Percentiles rank a stretch among this genome's conserved stretches.
Evolutionary conservation across 2,329 filamentous ascomycete species (phyloP).

Genomic region (Aaosphaeria arxii): DNA sequence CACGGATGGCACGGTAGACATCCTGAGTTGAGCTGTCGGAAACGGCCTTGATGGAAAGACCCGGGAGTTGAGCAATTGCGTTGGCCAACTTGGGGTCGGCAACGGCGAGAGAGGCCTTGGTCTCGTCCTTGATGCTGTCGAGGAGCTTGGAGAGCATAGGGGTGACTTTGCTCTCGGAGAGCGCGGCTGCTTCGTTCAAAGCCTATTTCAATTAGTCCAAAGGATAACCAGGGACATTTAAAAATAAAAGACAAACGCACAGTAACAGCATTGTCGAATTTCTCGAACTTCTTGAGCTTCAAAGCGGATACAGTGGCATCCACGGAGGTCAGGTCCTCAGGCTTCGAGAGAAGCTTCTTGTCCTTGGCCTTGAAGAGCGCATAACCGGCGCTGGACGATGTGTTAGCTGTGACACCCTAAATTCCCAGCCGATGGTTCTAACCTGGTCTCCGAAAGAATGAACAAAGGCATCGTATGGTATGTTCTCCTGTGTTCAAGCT

Average conservation of each 20-base stretch:
- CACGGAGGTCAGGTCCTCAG: conserved; percentile 59
- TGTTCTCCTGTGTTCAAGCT: too few relatives aligned
- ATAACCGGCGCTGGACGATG: conserved; percentile 78
- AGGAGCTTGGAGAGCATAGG: conserved; percentile 79
- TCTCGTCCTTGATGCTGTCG: conserved; percentile 91
- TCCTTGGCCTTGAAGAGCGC: conserved; percentile 97
- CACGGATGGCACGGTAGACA: conserved; percentile 89
- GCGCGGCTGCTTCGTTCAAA: conserved; percentile 81
- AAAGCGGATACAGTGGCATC: conserved; percentile 87
- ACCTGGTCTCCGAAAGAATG: conserved; percentile 35
- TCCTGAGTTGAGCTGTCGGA: conserved; percentile 81
- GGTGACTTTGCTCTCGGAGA: conserved; percentile 94
- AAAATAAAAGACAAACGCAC: conserved; percentile 2
- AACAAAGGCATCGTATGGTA: conserved; percentile 40
- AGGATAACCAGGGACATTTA: background rate
- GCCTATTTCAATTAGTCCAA: conserved; percentile 87
- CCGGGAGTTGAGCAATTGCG: conserved; percentile 87
- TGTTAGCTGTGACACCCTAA: conserved; percentile 13
- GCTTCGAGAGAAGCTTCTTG: conserved; percentile 88
- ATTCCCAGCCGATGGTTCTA: background rate
- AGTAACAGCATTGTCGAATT: background rate
- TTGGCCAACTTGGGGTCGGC: conserved; percentile 88
- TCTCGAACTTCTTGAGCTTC: conserved; percentile 86
- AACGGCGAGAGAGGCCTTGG: conserved; percentile 92
- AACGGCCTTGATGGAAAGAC: conserved; percentile 79